Evolutionary conservation across 225 moss, liverwort and hornwort genomes (phyloP), one percentile per base, ranked within the genome.

Genomic region (Thuidium tamariscinum): DNA sequence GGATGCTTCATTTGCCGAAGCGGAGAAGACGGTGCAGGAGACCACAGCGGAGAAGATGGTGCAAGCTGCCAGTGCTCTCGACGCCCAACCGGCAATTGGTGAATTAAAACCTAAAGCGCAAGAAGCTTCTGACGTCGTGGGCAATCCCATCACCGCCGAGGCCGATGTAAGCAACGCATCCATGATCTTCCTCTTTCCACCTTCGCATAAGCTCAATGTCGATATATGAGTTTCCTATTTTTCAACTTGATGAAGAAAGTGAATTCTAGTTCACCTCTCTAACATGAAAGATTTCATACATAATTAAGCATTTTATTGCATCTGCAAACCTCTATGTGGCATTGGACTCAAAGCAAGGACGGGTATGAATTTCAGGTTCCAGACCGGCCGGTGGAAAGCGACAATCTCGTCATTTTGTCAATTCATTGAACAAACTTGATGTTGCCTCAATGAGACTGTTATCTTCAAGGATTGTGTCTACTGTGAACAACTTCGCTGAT

Each of bases 81-180:
- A 88, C 1, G 89, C 95, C 2, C 85, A 67, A 60, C 91, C 92
- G 10, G 93, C 91, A 14, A 88, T 94, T 15, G 92, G 91, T 80
- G 90, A 95, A 82, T 84, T 94, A 22, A 79, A 88, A 54, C 92
- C 93, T 9, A 83, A 80, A 51, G 91, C 70, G 5, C 83, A 84
- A 16, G 92, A 92, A 80, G 79, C 90, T 64, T 80, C 88, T n/a
- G 83, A 92, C 21, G 26, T 80, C 30, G 49, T 84, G 18, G 91
- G 89, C 12, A 91, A 90, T 36, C 16, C 61, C 59, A 82, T 93
- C 66, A 91, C 91, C 10, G 37, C 93, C 20, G 92, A 74, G 20
- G 94, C 89, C 46, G 93, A 95, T 84, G 95, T 95, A 88, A 89
- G 80, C 61, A 30, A 79, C 5, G 85, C 42, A 54, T 85, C 19